Conservation (phyloP, 768 basidiomycete species). For the Flagelloscypha sp. region DNA sequence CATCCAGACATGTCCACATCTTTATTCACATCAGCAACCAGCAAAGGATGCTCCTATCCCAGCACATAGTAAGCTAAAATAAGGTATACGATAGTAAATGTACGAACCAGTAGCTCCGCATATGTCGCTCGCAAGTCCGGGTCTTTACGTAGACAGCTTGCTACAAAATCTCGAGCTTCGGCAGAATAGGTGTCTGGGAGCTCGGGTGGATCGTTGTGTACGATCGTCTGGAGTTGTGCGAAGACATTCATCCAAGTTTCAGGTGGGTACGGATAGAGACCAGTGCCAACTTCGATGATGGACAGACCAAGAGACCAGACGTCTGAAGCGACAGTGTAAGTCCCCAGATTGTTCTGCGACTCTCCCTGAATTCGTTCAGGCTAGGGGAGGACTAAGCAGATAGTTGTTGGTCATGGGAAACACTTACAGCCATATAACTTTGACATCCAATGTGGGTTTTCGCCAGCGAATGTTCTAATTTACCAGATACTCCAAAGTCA, state of each 20-base stretch:
- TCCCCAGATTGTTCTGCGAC: slow-evolving; percentile 73
- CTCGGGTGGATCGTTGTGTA: slow-evolving; percentile 86
- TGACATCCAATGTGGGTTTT: slow-evolving; percentile 99
- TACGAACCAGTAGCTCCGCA: slow-evolving; percentile 63
- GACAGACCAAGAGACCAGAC: slow-evolving; percentile 96
- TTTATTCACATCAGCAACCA: slow-evolving; percentile 38
- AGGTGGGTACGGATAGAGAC: slow-evolving; percentile 91
- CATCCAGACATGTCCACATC: slow-evolving; percentile 67
- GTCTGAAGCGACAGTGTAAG: slow-evolving; percentile 95
- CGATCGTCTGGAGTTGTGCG: slow-evolving; percentile 89
- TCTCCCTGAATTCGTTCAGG: slow-evolving; percentile 97
- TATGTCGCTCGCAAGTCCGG: slow-evolving; percentile 78
- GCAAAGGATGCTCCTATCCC: slow-evolving; percentile 52
- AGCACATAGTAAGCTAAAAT: slow-evolving; percentile 1
- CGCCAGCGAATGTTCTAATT: slow-evolving; percentile 91
- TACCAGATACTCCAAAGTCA: slow-evolving; percentile 98
- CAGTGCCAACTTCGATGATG: slow-evolving; percentile 88
- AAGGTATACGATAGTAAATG: too few relatives aligned
- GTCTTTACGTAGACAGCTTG: slow-evolving; percentile 67
- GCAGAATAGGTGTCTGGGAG: too few relatives aligned
- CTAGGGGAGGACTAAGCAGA: slow-evolving; percentile 26
- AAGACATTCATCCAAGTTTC: slow-evolving; percentile 97
- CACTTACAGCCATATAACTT: slow-evolving; percentile 91
- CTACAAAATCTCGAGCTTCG: slow-evolving; percentile 83
- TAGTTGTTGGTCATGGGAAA: slow-evolving; percentile 3